These are phyloP conservation scores for Xenoacremonium recifei DNA, from an alignment of 2,329 filamentous ascomycete species.

Conservation along the genomic window DNA sequence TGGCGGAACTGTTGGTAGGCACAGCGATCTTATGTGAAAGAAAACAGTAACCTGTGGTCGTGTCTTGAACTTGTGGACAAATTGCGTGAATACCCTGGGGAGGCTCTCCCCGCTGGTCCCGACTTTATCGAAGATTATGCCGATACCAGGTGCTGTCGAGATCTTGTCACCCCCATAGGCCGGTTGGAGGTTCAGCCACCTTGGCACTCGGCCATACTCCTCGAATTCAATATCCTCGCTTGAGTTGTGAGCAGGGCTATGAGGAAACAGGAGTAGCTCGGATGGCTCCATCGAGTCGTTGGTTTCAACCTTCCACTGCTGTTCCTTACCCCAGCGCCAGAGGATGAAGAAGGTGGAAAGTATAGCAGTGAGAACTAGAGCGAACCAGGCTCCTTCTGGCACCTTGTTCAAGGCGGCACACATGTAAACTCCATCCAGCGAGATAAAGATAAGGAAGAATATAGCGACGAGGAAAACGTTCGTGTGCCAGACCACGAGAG, in stretches of 20 bases:
- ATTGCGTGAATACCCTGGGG: constrained; percentile 59
- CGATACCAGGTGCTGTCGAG: constrained; percentile 55
- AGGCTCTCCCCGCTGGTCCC: constrained; percentile 58
- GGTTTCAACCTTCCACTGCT: constrained; percentile 70
- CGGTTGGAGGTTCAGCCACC: constrained; percentile 28
- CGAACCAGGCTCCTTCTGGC: constrained; percentile 77
- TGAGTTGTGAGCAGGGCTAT: constrained; percentile 21
- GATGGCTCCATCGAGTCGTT: constrained; percentile 54
- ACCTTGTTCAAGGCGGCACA: constrained; percentile 71
- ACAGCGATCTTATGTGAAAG: constrained; percentile 68
- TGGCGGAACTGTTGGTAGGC: constrained; percentile 53
- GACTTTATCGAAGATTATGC: constrained; percentile 78
- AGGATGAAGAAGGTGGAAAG: constrained; percentile 67
- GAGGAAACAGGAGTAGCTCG: constrained; percentile 32
- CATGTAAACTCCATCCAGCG: constrained; percentile 67
- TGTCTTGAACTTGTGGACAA: constrained; percentile 67
- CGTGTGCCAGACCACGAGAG: constrained; percentile 70
- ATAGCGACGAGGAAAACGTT: constrained; percentile 58
- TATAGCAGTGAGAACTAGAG: constrained; percentile 61
- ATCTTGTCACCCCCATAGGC: constrained; percentile 42
- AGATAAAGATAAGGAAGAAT: constrained; percentile 62
- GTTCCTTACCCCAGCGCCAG: constrained; percentile 78
- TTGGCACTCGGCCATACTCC: constrained; percentile 15
- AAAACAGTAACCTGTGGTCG: constrained; percentile 69
- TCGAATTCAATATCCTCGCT: no score